Conservation (phyloP, 768 basidiomycete species). For the Albatrellus ellisii region DNA sequence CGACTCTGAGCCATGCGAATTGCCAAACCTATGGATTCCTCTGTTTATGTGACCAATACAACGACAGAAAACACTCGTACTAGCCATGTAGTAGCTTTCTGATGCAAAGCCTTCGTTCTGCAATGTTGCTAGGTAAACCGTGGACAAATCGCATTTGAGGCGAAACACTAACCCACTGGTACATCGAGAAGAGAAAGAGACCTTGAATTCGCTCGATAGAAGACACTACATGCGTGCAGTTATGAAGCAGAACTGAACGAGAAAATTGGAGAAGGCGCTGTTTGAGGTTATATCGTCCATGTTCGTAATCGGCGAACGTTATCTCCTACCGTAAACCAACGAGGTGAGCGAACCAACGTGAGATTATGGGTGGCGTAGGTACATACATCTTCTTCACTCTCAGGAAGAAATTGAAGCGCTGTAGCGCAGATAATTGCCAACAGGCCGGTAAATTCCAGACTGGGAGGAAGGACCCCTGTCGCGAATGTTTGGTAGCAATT, state of each 20-base stretch:
- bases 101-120: slow-evolving; percentile 9
- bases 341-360: not conserved
- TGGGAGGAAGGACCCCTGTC: slow-evolving; percentile 9
- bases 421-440: slow-evolving; percentile 15
- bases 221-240: slow-evolving; percentile 6
- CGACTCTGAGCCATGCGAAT: slow-evolving; percentile 16
- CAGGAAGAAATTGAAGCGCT: slow-evolving; percentile 15
- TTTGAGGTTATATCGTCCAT: slow-evolving; percentile 13
- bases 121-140: not conserved
- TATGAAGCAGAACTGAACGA: slow-evolving; percentile 9
- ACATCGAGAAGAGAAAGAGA: slow-evolving; percentile 10
- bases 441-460: slow-evolving; percentile 14
- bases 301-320: slow-evolving; percentile 12
- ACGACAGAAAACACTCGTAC: not conserved
- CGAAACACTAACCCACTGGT: slow-evolving; percentile 9
- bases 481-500: slow-evolving; percentile 12
- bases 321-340: slow-evolving; percentile 1
- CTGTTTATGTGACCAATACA: too few species aligned
- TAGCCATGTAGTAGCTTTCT: slow-evolving; percentile 11
- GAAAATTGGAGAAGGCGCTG: slow-evolving; percentile 13
- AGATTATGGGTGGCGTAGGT: not conserved
- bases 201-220: slow-evolving; percentile 16
- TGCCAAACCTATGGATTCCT: slow-evolving; percentile 6
- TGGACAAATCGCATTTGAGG: not conserved
- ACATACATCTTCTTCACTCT: slow-evolving; percentile 13